Percentiles rank a stretch among this genome's conserved stretches.
Conservation (phyloP, 176 grass and related monocot genomes). For the Ampelocalamus luodianensis region DNA sequence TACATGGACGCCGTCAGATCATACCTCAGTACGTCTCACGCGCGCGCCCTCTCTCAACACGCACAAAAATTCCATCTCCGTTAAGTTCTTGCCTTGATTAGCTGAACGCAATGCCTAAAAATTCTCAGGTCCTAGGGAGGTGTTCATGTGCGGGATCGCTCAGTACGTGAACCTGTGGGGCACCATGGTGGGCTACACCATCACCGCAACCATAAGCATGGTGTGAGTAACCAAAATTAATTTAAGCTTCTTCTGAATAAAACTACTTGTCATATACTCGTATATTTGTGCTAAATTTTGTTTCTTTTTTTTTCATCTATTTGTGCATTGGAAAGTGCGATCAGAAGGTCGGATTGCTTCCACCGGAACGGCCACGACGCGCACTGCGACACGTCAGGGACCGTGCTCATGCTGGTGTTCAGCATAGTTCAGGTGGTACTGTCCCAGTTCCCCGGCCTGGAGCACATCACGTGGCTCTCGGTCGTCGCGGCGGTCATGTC, state of each 20-base stretch:
- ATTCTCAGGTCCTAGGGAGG: conserved; percentile 64
- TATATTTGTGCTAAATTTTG: conserved; percentile 17
- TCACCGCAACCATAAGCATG: conserved; percentile 88
- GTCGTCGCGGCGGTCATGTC: conserved; percentile 82
- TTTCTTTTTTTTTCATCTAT: neutral
- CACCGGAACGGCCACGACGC: conserved; percentile 48
- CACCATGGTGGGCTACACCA: conserved; percentile 85
- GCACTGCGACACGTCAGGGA: conserved; percentile 55
- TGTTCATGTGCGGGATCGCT: conserved; percentile 80
- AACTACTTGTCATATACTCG: neutral
- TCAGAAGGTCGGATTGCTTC: conserved; percentile 65
- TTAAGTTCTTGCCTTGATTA: neutral
- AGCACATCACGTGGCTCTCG: conserved; percentile 82
- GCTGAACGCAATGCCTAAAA: conserved; percentile 3
- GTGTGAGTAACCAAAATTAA: conserved; percentile 50
- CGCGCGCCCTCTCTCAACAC: neutral
- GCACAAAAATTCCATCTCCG: neutral
- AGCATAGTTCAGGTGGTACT: conserved; percentile 67
- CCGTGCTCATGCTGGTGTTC: conserved; percentile 66
- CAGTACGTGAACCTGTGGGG: conserved; percentile 91
- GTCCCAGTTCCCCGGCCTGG: conserved; percentile 82
- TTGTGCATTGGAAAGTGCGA: conserved; percentile 43
- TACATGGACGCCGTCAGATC: conserved; percentile 89
- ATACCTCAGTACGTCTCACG: conserved; percentile 63
- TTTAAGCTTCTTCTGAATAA: neutral